Percentiles rank a stretch among this genome's conserved stretches.
Evolutionary conservation across 495 filamentous ascomycete genomes (phyloP).

Genomic region (Parachaetomium inaequale): DNA sequence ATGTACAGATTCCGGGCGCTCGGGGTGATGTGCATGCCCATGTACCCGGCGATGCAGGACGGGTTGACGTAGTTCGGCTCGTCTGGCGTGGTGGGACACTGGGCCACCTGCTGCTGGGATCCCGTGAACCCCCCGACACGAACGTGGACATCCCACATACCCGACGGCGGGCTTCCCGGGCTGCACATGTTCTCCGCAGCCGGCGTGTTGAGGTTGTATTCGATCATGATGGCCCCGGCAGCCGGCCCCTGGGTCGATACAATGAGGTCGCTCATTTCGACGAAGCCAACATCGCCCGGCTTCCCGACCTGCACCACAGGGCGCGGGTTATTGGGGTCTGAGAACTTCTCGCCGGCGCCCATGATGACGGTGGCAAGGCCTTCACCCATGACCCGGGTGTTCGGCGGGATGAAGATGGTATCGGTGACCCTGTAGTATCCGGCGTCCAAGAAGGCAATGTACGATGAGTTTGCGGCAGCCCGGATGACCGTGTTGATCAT

Average conservation of each 20-base stretch:
- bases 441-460: constrained; percentile 67
- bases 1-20: constrained; percentile 67
- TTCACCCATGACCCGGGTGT: constrained; percentile 46
- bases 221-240: constrained; percentile 60
- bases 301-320: constrained; percentile 52
- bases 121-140: constrained; percentile 77
- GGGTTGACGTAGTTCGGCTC: constrained; percentile 47
- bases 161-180: constrained; percentile 59
- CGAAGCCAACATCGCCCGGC: constrained; percentile 48
- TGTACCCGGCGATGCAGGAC: constrained; percentile 67
- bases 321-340: constrained; percentile 41
- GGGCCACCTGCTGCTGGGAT: constrained; percentile 69
- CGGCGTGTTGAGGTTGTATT: constrained; percentile 71
- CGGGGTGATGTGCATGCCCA: constrained; percentile 74
- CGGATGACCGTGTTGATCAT: constrained; percentile 27
- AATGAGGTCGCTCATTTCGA: constrained; percentile 56
- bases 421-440: constrained; percentile 41
- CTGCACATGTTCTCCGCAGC: constrained; percentile 27
- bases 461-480: constrained; percentile 22
- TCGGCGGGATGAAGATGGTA: constrained; percentile 50
- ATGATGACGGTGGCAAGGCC: constrained; percentile 45
- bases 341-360: constrained; percentile 46
- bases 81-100: constrained; percentile 62
- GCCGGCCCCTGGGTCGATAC: constrained; percentile 40
- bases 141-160: constrained; percentile 88